Conservation (phyloP, 2,329 filamentous ascomycete species). For the Sclerotinia spermophila region DNA sequence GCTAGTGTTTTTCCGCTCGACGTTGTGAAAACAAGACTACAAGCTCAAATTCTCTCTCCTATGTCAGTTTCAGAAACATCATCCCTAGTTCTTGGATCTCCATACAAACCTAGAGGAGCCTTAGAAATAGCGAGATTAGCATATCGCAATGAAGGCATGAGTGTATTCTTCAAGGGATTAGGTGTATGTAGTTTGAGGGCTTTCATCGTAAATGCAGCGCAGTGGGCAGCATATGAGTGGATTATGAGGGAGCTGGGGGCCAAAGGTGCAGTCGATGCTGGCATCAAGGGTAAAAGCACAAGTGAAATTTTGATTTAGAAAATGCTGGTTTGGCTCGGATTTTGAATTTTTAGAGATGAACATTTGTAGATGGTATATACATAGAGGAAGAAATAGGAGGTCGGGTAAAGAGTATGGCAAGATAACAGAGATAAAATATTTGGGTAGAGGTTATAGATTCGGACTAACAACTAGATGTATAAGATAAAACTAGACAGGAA, state of each 20-base stretch:
- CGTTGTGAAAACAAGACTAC: slow-evolving; percentile 88
- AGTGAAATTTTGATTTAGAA: slow-evolving; percentile 8
- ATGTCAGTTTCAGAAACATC: slow-evolving; percentile 23
- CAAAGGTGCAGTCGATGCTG: slow-evolving; percentile 15
- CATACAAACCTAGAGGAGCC: slow-evolving; percentile 45
- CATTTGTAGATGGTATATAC: neutral
- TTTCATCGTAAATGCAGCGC: slow-evolving; percentile 89
- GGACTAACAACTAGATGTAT: neutral
- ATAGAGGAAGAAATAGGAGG: neutral
- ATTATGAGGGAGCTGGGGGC: slow-evolving; percentile 60
- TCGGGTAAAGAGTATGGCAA: too few species aligned
- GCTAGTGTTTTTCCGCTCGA: slow-evolving; percentile 86
- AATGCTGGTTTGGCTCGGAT: neutral
- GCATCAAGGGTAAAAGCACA: neutral
- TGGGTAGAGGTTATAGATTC: neutral
- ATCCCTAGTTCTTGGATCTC: slow-evolving; percentile 38
- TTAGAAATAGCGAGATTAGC: slow-evolving; percentile 61
- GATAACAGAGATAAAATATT: neutral
- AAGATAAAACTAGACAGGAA: neutral
- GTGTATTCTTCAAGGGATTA: slow-evolving; percentile 69
- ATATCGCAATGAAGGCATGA: slow-evolving; percentile 60
- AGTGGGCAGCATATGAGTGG: slow-evolving; percentile 91
- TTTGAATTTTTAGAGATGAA: too few species aligned
- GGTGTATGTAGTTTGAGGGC: slow-evolving; percentile 80
- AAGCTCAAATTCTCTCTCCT: slow-evolving; percentile 56